These are phyloP conservation scores for Nicotiana otophora DNA, from an alignment of 257 asterid species.

Conservation along the genomic window DNA sequence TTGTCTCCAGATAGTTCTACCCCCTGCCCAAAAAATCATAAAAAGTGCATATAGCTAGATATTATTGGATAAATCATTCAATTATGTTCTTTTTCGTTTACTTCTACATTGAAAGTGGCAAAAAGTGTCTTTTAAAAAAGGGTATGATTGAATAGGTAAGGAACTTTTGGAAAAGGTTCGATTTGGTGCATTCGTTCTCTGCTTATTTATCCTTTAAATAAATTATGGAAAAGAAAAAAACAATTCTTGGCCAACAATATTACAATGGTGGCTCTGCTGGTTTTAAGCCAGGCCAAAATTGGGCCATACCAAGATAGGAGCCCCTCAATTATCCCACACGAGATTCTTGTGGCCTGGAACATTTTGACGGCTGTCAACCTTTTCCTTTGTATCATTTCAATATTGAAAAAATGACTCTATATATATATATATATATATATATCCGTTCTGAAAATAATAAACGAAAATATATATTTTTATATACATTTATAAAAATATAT, in stretches of 20 bases:
- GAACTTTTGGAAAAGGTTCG: neutral
- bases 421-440: too few relatives aligned
- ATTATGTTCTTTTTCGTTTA: too few relatives aligned
- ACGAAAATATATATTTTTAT: too few relatives aligned
- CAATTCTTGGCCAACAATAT: neutral
- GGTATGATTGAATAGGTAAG: neutral
- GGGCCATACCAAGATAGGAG: constrained; percentile 4
- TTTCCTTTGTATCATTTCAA: neutral
- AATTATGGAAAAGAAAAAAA: neutral
- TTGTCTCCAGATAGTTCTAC: too few relatives aligned
- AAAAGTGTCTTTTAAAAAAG: neutral
- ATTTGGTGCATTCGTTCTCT: constrained; percentile 9
- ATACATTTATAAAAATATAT: too few relatives aligned
- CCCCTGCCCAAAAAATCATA: too few relatives aligned
- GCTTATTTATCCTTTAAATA: neutral
- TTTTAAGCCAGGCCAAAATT: neutral
- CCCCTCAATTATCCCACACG: constrained; percentile 22
- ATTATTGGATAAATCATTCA: too few relatives aligned
- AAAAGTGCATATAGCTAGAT: too few relatives aligned
- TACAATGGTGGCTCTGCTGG: neutral
- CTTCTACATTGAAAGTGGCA: too few relatives aligned
- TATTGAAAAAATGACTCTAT: neutral
- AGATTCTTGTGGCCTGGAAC: constrained; percentile 49
- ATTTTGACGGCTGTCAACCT: constrained; percentile 50
- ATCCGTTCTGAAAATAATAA: too few relatives aligned